Conservation (phyloP, 768 basidiomycete genomes). For the Tephrocybe sp. region DNA sequence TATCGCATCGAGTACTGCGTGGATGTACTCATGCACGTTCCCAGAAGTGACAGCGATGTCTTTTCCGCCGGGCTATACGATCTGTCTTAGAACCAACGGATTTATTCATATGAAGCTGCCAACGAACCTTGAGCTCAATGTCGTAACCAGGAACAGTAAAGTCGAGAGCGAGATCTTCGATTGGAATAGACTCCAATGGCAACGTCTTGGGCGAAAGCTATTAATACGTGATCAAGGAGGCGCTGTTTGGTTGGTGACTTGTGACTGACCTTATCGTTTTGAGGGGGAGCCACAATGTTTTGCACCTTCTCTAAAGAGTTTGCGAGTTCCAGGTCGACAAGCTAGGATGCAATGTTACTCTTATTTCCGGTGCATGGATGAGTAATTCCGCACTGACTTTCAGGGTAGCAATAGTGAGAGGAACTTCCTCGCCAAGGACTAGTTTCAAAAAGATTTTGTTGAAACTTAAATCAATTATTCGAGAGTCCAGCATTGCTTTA, state of each 20-base stretch:
- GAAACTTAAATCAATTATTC: constrained; percentile 94
- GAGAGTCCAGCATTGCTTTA: constrained; percentile 94
- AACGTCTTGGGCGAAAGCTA: constrained; percentile 57
- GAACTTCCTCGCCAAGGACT: constrained; percentile 83
- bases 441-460: constrained; percentile 95
- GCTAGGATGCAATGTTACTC: constrained; percentile 39
- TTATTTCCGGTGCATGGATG: constrained; percentile 7
- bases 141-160: constrained; percentile 97
- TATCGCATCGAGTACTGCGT: constrained; percentile 84
- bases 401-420: constrained; percentile 78
- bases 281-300: constrained; percentile 49
- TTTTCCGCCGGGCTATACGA: constrained; percentile 76
- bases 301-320: constrained; percentile 82
- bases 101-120: background rate
- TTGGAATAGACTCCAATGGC: constrained; percentile 56
- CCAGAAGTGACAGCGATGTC: constrained; percentile 79
- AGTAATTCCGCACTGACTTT: constrained; percentile 46
- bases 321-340: constrained; percentile 82
- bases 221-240: constrained; percentile 3
- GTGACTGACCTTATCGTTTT: constrained; percentile 52
- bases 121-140: constrained; percentile 79
- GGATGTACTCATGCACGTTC: constrained; percentile 88
- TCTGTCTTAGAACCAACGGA: constrained; percentile 1
- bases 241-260: background rate
- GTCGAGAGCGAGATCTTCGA: constrained; percentile 90